These are phyloP conservation scores for Monoraphidium neglectum DNA, from an alignment of 139 green algal genomes.

Conservation along the genomic window DNA sequence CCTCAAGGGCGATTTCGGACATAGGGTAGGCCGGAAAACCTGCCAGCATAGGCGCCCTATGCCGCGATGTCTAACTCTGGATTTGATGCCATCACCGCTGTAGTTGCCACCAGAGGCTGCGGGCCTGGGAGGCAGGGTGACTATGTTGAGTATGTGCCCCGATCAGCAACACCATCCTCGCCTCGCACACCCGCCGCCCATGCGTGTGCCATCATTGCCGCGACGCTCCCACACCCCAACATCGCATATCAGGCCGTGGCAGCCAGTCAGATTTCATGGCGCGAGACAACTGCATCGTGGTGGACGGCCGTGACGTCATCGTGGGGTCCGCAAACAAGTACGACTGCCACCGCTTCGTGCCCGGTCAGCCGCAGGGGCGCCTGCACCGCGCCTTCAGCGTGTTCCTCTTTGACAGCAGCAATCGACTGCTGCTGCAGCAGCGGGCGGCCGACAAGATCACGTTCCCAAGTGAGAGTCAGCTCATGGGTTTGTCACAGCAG, in stretches of 20 bases:
- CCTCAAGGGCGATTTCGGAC: too few species aligned
- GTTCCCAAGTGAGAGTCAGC: slow-evolving; percentile 68
- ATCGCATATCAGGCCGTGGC: slow-evolving; percentile 6
- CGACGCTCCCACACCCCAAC: too few species aligned
- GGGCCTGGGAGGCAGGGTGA: too few species aligned
- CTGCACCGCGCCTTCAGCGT: slow-evolving; percentile 96
- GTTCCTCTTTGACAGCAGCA: slow-evolving; percentile 92
- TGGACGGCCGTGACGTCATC: slow-evolving; percentile 84
- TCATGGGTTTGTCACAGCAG: neutral
- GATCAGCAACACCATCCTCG: too few species aligned
- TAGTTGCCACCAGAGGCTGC: too few species aligned
- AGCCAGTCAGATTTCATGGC: slow-evolving; percentile 88
- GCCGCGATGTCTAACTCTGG: too few species aligned
- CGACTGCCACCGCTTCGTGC: slow-evolving; percentile 60
- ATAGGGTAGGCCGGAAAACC: too few species aligned
- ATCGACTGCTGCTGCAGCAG: slow-evolving; percentile 92
- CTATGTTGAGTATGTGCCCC: too few species aligned
- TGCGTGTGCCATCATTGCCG: too few species aligned
- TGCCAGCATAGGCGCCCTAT: too few species aligned
- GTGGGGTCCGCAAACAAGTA: slow-evolving; percentile 81
- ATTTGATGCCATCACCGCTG: too few species aligned
- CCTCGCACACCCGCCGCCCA: too few species aligned
- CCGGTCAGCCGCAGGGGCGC: slow-evolving; percentile 55
- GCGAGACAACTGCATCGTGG: slow-evolving; percentile 89
- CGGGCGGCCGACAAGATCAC: slow-evolving; percentile 90